These are phyloP conservation scores for Saururus chinensis DNA, from an alignment of 164 flowering plant genomes.

Conservation along the genomic window DNA sequence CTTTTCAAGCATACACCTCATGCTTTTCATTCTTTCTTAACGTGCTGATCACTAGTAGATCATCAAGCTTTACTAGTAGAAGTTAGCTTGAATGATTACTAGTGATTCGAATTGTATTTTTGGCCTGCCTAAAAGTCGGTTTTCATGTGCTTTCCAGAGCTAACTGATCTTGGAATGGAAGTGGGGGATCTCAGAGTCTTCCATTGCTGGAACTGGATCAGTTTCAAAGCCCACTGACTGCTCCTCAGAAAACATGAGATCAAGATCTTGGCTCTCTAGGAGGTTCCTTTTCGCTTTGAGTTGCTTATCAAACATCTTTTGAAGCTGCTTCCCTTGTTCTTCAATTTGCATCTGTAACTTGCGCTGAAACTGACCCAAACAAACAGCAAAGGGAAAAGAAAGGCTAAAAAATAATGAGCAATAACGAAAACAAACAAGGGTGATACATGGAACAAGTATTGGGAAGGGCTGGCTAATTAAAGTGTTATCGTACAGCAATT, in stretches of 20 bases:
- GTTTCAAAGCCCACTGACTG: constrained; percentile 19
- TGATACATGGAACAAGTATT: no score
- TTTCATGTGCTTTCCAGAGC: not conserved
- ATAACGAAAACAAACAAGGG: not conserved
- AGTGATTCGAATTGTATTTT: not conserved
- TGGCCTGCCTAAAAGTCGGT: not conserved
- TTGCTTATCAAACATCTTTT: constrained; percentile 57
- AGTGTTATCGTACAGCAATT: no score
- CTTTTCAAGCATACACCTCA: not conserved
- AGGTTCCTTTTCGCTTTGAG: constrained; percentile 25
- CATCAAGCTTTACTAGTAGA: not conserved
- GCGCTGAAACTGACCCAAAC: constrained; percentile 42
- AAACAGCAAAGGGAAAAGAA: not conserved
- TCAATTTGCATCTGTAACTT: constrained; percentile 65
- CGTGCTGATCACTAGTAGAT: not conserved
- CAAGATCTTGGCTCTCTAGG: constrained; percentile 16
- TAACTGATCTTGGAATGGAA: constrained; percentile 35
- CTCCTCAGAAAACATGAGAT: constrained; percentile 13
- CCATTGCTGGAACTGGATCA: constrained; percentile 18
- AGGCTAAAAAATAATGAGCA: not conserved
- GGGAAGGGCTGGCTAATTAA: no score
- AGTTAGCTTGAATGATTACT: not conserved
- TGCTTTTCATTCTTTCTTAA: not conserved
- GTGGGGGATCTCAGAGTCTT: constrained; percentile 19
- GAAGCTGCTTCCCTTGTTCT: constrained; percentile 69